Conservation (phyloP, 1,284 basidiomycete genomes). For the Cutaneotrichosporon curvatum region DNA sequence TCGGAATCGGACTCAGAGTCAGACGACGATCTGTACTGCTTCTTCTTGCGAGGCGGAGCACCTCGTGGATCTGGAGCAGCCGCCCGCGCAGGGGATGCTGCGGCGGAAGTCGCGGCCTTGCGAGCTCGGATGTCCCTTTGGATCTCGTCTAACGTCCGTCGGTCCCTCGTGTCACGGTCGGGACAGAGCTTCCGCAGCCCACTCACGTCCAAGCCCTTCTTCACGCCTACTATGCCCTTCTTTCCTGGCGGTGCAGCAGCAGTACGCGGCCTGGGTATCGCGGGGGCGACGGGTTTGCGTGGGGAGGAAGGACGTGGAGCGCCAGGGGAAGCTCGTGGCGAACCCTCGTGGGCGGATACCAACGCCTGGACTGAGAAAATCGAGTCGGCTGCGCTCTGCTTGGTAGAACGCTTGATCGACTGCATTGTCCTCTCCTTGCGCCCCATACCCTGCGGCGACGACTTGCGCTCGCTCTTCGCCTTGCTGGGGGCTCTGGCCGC, state of each 20-base stretch:
- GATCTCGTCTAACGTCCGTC: slow-evolving; percentile 37
- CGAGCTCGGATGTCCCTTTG: slow-evolving; percentile 28
- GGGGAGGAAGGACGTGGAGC: not conserved
- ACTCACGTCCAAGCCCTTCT: slow-evolving; percentile 15
- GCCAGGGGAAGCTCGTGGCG: not conserved
- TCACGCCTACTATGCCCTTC: slow-evolving; percentile 12
- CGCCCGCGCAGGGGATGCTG: not conserved
- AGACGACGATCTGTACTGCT: slow-evolving; percentile 4
- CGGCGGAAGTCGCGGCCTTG: slow-evolving; percentile 1
- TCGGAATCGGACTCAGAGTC: slow-evolving; percentile 10
- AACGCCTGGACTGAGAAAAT: slow-evolving; percentile 32
- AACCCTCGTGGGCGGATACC: slow-evolving; percentile 19
- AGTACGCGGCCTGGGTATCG: too few relatives aligned
- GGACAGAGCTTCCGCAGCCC: slow-evolving; percentile 32
- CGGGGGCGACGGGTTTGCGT: too few relatives aligned
- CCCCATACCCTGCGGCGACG: slow-evolving; percentile 22
- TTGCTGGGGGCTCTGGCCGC: not conserved
- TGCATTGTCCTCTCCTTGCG: slow-evolving; percentile 30
- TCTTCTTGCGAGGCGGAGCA: not conserved
- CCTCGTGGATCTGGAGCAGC: not conserved
- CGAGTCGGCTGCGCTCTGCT: slow-evolving; percentile 7
- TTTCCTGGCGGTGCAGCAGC: not conserved
- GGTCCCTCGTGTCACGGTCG: slow-evolving; percentile 32
- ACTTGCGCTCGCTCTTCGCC: not conserved
- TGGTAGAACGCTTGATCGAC: slow-evolving; percentile 6